Evolutionary conservation across 305 asterid species (phyloP), one percentile per base, ranked within the genome.

Genomic region (Fraxinus paxiana): DNA sequence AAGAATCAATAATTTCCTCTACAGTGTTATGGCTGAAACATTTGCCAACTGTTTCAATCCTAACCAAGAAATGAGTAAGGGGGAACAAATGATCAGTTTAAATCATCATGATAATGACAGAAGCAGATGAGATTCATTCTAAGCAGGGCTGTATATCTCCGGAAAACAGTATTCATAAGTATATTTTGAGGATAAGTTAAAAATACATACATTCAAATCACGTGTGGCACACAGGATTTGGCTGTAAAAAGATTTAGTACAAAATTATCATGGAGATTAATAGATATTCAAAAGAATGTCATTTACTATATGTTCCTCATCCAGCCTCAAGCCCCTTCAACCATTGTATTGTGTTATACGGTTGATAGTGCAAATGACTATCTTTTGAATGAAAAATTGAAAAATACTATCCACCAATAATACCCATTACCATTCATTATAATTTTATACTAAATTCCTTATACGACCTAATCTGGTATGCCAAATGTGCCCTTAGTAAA

Each of bases 21-120:
- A 96, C 97, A 20, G 97, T 89, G 82, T 91, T 94, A 35, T 89
- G 96, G 90, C 98, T 80, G 91, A 96, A 96, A 85, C 98, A 94
- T 91, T 91, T 90, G 87, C 94, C 94, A 65, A 96, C 82, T 73
- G 87, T 85, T 82, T 81, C 83, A 76, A 94, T 91, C 97, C 99
- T 96, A 86, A 82, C 48, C 78, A 86, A 87, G 79, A 26, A 77
- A 56, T 51, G 79, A 18, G 77, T 35, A 43, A 72, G 59, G 7
- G 75, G 77, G 70, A 78, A 63, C 72, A 59, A 73, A 65, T 13
- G 33, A 87, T 87, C 74, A 87, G 84, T 74, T 78, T 41, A 28
- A 9, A 54, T 78, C 63, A 82, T 75, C 43, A 81, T 48, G 65
- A 37, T 22, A 24, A 8, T 20, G 75, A 77, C 34, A 38, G 26